Conservation (phyloP, 2,329 filamentous ascomycete genomes). For the Cytospora paraplurivora region DNA sequence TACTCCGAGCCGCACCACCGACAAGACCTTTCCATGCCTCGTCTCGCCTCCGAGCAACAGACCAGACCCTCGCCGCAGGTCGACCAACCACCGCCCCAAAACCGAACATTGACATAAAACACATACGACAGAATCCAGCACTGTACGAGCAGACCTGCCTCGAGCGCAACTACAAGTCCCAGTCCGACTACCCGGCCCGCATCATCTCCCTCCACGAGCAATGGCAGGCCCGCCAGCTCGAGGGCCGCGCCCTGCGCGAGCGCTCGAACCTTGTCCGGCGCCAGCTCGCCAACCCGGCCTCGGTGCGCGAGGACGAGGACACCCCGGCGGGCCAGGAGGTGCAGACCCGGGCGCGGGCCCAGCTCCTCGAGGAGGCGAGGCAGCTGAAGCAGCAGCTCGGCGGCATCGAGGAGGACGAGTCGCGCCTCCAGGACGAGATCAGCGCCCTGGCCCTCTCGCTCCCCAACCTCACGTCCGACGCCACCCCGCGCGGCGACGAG, state of each 20-base stretch:
- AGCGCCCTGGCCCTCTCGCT: slow-evolving; percentile 73
- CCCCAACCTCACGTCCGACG: slow-evolving; percentile 80
- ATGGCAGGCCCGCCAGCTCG: slow-evolving; percentile 62
- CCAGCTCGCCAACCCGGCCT: slow-evolving; percentile 55
- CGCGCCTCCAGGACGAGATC: slow-evolving; percentile 65
- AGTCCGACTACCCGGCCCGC: slow-evolving; percentile 55
- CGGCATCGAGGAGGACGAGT: slow-evolving; percentile 63
- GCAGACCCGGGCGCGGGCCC: slow-evolving; percentile 46
- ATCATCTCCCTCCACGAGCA: slow-evolving; percentile 59
- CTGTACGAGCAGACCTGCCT: slow-evolving; percentile 82
- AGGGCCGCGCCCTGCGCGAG: slow-evolving; percentile 64
- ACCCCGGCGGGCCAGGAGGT: slow-evolving; percentile 36
- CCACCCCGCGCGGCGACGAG: slow-evolving; percentile 72
- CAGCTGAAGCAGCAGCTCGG: slow-evolving; percentile 64
- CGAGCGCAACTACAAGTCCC: slow-evolving; percentile 75
- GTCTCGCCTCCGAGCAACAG: slow-evolving; percentile 23
- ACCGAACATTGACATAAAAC: slow-evolving; percentile 78
- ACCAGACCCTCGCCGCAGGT: slow-evolving; percentile 21
- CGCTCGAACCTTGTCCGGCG: slow-evolving; percentile 66
- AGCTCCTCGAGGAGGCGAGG: slow-evolving; percentile 65
- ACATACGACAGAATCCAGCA: slow-evolving; percentile 83
- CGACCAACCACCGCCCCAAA: slow-evolving; percentile 76
- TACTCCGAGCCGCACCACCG: background rate
- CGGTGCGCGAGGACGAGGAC: slow-evolving; percentile 48
- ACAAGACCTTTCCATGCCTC: slow-evolving; percentile 21